Conservation (phyloP, 257 asterid genomes). For the Solanum habrochaites region DNA sequence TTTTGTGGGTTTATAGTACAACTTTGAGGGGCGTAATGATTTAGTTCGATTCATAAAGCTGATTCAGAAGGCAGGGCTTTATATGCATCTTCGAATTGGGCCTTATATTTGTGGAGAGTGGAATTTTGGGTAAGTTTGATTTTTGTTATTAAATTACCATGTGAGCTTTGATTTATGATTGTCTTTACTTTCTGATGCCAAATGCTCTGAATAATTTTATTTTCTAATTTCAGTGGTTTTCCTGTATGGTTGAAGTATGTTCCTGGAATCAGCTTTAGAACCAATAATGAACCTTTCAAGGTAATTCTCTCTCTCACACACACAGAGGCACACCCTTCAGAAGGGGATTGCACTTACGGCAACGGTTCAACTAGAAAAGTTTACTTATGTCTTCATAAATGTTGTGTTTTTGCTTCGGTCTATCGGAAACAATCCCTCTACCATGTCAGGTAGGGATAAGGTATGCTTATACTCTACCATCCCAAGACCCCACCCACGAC, state of each 20-base stretch:
- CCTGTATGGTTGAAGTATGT: constrained; percentile 98
- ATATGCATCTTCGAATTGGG: constrained; percentile 79
- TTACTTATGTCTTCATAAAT: not conserved
- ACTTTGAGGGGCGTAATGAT: constrained; percentile 77
- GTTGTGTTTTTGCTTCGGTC: not conserved
- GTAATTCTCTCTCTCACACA: constrained; percentile 12
- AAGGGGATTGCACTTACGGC: not conserved
- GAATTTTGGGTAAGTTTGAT: constrained; percentile 75
- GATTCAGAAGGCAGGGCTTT: constrained; percentile 79
- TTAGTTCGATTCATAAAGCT: constrained; percentile 68
- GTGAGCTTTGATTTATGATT: not conserved
- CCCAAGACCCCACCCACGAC: not conserved
- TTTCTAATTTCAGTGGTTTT: constrained; percentile 57
- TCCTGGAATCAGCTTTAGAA: constrained; percentile 81
- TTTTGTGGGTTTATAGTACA: constrained; percentile 29
- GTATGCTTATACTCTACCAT: not conserved
- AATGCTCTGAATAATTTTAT: not conserved
- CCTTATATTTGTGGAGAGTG: constrained; percentile 98
- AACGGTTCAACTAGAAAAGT: not conserved
- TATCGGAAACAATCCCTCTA: not conserved
- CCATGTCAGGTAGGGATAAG: not conserved
- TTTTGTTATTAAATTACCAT: not conserved
- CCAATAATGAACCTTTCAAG: constrained; percentile 93
- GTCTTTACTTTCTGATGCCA: not conserved
- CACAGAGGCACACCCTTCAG: not conserved